A percentile compares a stretch with the other conserved stretches of the same genome.
phyloP scores from a whole-genome alignment of 73 alveolate genomes.

The Stentor roeselii region DNA sequence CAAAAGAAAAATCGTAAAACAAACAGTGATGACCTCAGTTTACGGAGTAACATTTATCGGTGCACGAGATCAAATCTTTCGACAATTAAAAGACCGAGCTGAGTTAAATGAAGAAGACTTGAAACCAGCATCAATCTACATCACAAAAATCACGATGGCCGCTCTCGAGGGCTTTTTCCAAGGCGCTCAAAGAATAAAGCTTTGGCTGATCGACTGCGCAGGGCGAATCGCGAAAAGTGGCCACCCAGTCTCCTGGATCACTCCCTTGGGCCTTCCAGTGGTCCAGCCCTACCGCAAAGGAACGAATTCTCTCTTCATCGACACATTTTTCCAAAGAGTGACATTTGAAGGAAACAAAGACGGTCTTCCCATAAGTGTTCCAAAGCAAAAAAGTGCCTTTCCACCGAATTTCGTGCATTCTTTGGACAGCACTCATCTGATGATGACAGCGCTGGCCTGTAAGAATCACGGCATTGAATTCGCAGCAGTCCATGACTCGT shows the following conservation, averaged over 20 bases:
- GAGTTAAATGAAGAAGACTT: conserved; percentile 47
- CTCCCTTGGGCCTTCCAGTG: conserved; percentile 84
- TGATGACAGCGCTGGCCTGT: conserved; percentile 85
- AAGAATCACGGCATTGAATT: conserved; percentile 61
- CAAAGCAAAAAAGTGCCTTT: conserved; percentile 81
- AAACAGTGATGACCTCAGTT: conserved; percentile 96
- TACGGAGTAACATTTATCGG: conserved; percentile 95
- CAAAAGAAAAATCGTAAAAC: conserved; percentile 82
- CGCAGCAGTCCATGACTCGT: conserved; percentile 93
- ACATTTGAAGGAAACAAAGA: conserved; percentile 24
- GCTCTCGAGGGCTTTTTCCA: conserved; percentile 81
- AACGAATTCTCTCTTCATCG: neutral
- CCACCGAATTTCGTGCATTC: conserved; percentile 92
- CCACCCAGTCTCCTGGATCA: conserved; percentile 67
- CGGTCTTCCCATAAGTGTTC: neutral
- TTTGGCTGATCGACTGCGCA: conserved; percentile 85
- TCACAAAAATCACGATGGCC: conserved; percentile 75
- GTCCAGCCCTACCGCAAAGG: conserved; percentile 60
- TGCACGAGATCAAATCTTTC: conserved; percentile 78
- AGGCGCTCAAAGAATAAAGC: conserved; percentile 80
- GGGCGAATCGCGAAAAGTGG: conserved; percentile 67
- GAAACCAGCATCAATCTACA: conserved; percentile 62
- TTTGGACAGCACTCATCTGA: conserved; percentile 89
- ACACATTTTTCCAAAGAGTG: conserved; percentile 27
- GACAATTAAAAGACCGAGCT: conserved; percentile 69